These are phyloP conservation scores for Guadua angustifolia DNA, from an alignment of 176 grass and related monocot species.

Conservation along the genomic window DNA sequence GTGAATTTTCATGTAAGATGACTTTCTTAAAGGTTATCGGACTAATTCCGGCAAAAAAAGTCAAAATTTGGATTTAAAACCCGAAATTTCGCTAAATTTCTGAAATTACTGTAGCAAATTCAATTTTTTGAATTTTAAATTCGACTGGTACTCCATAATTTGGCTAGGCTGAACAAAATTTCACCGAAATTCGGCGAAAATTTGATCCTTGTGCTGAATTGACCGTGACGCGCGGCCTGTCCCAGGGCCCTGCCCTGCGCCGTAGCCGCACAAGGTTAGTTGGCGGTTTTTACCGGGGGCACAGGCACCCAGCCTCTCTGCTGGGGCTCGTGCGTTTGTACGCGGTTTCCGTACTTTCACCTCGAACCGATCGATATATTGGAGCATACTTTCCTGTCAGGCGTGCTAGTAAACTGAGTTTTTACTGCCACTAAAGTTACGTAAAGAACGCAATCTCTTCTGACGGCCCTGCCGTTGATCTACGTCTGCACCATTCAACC, in stretches of 20 bases:
- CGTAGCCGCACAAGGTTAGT: neutral
- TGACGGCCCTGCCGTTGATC: neutral
- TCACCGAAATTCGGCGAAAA: too few species aligned
- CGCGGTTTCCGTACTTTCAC: constrained; percentile 12
- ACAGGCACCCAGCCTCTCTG: neutral
- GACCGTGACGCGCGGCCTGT: neutral
- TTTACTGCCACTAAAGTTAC: neutral
- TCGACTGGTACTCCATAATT: too few species aligned
- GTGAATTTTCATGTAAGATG: too few species aligned
- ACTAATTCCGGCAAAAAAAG: too few species aligned
- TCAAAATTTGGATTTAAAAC: too few species aligned
- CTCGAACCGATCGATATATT: neutral
- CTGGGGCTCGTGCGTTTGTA: neutral
- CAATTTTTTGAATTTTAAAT: too few species aligned
- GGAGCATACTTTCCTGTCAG: neutral
- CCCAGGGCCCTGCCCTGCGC: neutral
- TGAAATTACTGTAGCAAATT: too few species aligned
- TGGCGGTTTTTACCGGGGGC: neutral
- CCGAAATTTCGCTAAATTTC: too few species aligned
- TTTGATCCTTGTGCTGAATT: too few species aligned
- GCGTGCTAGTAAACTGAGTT: neutral
- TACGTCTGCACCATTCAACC: neutral
- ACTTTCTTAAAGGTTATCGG: too few species aligned
- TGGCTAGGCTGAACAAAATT: too few species aligned
- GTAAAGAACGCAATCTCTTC: neutral